Percentiles rank a stretch among this genome's conserved stretches.
phyloP scores from a whole-genome alignment of 1,139 yeast species.

The Magnusiomyces clavatus region DNA sequence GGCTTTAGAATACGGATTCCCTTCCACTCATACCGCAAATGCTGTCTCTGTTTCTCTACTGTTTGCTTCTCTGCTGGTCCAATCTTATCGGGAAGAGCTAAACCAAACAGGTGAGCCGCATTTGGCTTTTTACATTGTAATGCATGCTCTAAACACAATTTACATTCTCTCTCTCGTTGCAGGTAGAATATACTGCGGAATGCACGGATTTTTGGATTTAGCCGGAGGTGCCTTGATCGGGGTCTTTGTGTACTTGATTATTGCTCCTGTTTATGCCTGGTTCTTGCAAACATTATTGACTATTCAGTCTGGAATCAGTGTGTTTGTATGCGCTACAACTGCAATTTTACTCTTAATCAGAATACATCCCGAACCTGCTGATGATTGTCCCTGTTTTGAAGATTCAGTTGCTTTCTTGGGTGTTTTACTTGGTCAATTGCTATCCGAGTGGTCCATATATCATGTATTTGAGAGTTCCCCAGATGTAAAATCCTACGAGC shows the following conservation, averaged over 20 bases:
- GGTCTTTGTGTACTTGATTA: constrained; percentile 25
- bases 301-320: constrained; percentile 7
- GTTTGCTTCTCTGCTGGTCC: constrained; percentile 26
- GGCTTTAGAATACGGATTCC: constrained; percentile 90
- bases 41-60: constrained; percentile 72
- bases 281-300: constrained; percentile 35
- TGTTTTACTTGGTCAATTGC: constrained; percentile 68
- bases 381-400: constrained; percentile 93
- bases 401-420: constrained; percentile 93
- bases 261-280: constrained; percentile 22
- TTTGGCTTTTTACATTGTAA: constrained; percentile 12
- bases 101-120: constrained; percentile 6
- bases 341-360: constrained; percentile 44
- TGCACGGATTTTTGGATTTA: constrained; percentile 90
- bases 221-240: constrained; percentile 63
- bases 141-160: constrained; percentile 25
- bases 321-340: too few relatives aligned
- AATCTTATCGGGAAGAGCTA: background rate
- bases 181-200: constrained; percentile 91
- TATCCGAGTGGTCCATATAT: constrained; percentile 43
- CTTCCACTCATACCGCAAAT: constrained; percentile 87
- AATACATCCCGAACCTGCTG: constrained; percentile 78
- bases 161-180: constrained; percentile 62
- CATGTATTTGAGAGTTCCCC: background rate
- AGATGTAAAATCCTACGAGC: too few relatives aligned